Base-by-base conservation (phyloP, 1,139 yeast species). In the Protomyces inundatus region DNA sequence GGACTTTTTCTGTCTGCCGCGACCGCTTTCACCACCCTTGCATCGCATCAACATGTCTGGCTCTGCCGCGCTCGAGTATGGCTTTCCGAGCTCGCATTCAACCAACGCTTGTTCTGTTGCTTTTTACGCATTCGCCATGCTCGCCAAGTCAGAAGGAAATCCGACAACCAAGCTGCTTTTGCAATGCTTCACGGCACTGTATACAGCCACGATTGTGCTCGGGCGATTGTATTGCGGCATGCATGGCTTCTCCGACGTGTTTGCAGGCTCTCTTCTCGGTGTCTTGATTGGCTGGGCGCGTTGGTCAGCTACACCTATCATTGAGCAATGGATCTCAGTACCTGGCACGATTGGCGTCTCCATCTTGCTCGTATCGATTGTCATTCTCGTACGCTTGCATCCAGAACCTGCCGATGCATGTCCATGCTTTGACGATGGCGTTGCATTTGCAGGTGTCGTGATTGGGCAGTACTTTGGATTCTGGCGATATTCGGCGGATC, bases 181-280 rank as follows among this genome's bases (percentile, higher is more conserved):
- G 34, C 69, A 70, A 60, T 61, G 69, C 1, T 54, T 74, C 12
- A 69, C 74, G 42, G 58, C 75, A 1, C 54, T 82, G 14, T 90
- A 91, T 73, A 87, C 85, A 71, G 67, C 79, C 34, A 84, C 95
- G 9, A 78, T 93, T 68, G 82, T 88, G 0, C 75, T 84, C 68
- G 98, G 98, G 36, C 79, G 98, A 65, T 73, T 93, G 6, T 93
- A 93, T 75, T 91, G 97, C 74, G 98, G 98, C 4, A 93, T 93
- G 98, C 98, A 93, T 75, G 98, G 98, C 1, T 83, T 60, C 36
- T 35, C 56, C 34, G 98, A 93, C 73, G 79, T 93, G 4, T 63
- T 78, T 1, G 75, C 83, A 9, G 98, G 98, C 2, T 76, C 84
- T 0, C 0, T 81, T 0, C 78, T 90, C 35, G 98, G 98, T 0